phyloP scores from a whole-genome alignment of 2,329 filamentous ascomycete species.

The Claviceps pusilla region DNA sequence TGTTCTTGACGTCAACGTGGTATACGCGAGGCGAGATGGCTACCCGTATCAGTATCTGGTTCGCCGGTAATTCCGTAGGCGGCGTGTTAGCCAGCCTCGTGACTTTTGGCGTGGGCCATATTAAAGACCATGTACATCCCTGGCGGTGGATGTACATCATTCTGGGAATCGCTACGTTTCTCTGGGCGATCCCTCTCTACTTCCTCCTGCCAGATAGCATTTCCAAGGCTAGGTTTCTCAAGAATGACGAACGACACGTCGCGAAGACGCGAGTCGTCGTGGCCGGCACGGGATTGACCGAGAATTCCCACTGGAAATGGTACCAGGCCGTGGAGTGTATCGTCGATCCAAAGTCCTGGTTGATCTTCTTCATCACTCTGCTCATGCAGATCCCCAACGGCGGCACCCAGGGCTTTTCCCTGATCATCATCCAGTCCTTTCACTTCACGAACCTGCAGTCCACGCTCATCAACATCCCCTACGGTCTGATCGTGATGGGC shows the following conservation, averaged over 20 bases:
- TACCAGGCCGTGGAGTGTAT: constrained; percentile 39
- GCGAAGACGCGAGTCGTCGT: constrained; percentile 31
- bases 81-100: constrained; percentile 33
- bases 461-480: constrained; percentile 43
- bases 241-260: constrained; percentile 32
- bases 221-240: constrained; percentile 42
- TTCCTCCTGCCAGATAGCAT: constrained; percentile 37
- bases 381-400: constrained; percentile 46
- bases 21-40: constrained; percentile 33
- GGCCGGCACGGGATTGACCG: constrained; percentile 36
- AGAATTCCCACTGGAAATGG: constrained; percentile 32
- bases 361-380: constrained; percentile 38
- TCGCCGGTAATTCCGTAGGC: constrained; percentile 34
- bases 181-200: constrained; percentile 34
- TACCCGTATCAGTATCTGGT: constrained; percentile 39
- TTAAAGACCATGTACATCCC: constrained; percentile 28
- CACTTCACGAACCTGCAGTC: constrained; percentile 39
- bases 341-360: constrained; percentile 44
- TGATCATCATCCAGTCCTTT: constrained; percentile 40
- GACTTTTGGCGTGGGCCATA: constrained; percentile 41
- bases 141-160: constrained; percentile 47
- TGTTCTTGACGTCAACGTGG: constrained; percentile 38
- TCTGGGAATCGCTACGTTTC: constrained; percentile 33
- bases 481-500: constrained; percentile 34
- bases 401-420: constrained; percentile 44